Base-by-base conservation (phyloP, 1,284 basidiomycete species). In the Apiotrichum brassicae region DNA sequence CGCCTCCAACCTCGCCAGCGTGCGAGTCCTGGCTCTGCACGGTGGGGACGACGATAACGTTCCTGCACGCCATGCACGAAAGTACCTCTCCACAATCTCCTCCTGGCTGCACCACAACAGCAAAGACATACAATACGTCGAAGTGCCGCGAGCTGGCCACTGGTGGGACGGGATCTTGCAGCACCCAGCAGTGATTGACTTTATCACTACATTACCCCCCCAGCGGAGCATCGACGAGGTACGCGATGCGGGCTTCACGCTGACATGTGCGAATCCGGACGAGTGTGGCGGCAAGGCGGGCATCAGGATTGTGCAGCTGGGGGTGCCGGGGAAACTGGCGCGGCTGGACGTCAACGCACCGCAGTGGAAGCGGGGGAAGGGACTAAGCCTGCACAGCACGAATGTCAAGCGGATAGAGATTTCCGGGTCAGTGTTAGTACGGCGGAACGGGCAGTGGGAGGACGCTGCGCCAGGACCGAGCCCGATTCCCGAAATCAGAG, bases 21-120 rank as follows among this genome's bases (percentile, higher is more conserved):
- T 78, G 0, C 83, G 84, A 0, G 73, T 89, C 3, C 74, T 91
- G 13, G 86, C 83, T 5, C 77, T 92, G 41, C 86, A 92, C 59
- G 90, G 88, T 79, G 82, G 63, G 44, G 80, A 63, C 7, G 71
- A 73, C 53, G 59, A 64, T 43, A 73, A 74, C 34, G 71, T 73
- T 11, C 64, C 67, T 0, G 63, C 71, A 8, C 58, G 66, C 1
- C 71, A 74, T 46, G 63, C 60, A 4, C 52, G 69, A 19, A 48
- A 60, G 8, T 62, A 71, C 26, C 46, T 57, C 6, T 53, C 47
- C 4, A 42, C 65, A 14, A 42, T 72, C 11, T 48, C 59, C 0
- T 47, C 61, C 2, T 69, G 68, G 68, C 40, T 30, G 26, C 26
- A 40, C 25, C 19, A 19, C 18, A 8, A 20, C 18, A 25, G 25